phyloP scores from a whole-genome alignment of 2,329 filamentous ascomycete genomes.

The Talaromyces funiculosus region DNA sequence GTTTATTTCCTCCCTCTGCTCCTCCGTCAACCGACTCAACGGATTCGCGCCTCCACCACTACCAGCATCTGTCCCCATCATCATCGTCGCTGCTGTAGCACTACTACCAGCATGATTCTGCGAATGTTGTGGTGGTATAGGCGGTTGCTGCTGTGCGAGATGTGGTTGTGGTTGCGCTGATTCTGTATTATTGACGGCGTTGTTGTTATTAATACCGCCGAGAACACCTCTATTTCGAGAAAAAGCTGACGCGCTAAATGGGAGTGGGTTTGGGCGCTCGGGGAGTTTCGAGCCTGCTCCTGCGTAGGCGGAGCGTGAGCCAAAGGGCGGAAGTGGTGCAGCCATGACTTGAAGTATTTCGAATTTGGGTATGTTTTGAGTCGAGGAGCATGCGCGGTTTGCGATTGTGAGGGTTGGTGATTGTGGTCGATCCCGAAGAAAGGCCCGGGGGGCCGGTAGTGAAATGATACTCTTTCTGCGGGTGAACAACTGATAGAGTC shows the following conservation, averaged over 20 bases:
- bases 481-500: background rate
- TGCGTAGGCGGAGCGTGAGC: conserved; percentile 49
- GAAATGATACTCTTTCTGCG: background rate
- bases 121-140: conserved; percentile 34
- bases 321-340: conserved; percentile 51
- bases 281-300: conserved; percentile 46
- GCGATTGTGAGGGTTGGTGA: background rate
- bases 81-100: conserved; percentile 1
- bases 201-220: conserved; percentile 18
- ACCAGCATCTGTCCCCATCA: conserved; percentile 27
- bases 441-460: background rate
- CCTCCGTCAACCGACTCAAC: conserved; percentile 64
- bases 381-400: background rate
- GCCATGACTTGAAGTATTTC: conserved; percentile 36
- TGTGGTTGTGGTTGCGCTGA: conserved; percentile 19
- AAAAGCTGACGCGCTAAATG: conserved; percentile 41
- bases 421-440: background rate
- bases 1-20: conserved; percentile 87
- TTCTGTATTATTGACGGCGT: background rate
- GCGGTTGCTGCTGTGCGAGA: conserved; percentile 21
- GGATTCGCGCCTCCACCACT: conserved; percentile 37
- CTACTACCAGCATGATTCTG: conserved; percentile 28
- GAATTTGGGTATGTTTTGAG: background rate
- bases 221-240: conserved; percentile 33
- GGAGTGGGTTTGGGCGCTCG: conserved; percentile 41